Percentiles rank a stretch among this genome's conserved stretches.
Evolutionary conservation across 73 alveolate genomes (phyloP).

Genomic region (Tetrahymena elliotti): DNA sequence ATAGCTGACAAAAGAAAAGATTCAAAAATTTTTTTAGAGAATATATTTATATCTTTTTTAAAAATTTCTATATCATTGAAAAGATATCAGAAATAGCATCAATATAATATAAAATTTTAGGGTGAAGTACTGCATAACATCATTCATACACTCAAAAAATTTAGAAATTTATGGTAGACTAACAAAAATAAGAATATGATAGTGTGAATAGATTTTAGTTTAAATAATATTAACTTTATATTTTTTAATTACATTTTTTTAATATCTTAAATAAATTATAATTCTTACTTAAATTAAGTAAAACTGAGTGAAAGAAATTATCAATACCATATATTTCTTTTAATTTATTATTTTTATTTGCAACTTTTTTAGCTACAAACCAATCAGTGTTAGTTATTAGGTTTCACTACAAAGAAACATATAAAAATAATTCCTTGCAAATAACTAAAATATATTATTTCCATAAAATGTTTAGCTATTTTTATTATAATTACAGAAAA

Average conservation of each 20-base stretch:
- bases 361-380: no score
- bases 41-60: neutral
- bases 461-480: neutral
- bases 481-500: neutral
- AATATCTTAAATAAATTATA: no score
- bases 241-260: neutral
- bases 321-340: neutral
- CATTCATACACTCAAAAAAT: no score
- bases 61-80: neutral
- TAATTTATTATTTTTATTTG: neutral
- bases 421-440: neutral
- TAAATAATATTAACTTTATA: neutral
- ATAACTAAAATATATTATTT: neutral
- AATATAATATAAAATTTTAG: neutral
- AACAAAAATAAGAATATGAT: no score
- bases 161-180: neutral
- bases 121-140: neutral
- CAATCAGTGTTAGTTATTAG: no score
- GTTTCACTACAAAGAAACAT: no score
- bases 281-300: neutral
- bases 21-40: neutral
- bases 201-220: neutral
- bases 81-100: neutral
- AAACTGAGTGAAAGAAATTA: no score
- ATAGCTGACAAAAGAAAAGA: neutral